Evolutionary conservation across 345 rosid species (phyloP).

Genomic region (Citrus mangshanensis): DNA sequence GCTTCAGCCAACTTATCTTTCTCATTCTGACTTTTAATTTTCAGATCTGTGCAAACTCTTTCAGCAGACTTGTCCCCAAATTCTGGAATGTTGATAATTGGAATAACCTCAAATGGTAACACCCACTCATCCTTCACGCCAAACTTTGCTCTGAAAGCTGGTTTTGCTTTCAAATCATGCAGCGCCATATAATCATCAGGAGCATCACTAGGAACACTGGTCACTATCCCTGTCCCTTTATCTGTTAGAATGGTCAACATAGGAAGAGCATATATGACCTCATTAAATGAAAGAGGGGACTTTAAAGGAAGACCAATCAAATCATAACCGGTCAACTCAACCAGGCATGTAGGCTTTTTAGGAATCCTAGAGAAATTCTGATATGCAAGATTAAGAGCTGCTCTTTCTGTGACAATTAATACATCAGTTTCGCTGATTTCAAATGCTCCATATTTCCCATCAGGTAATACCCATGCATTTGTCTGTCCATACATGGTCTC

Average conservation of each 20-base stretch:
- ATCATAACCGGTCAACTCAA: slow-evolving; percentile 80
- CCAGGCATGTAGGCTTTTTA: slow-evolving; percentile 70
- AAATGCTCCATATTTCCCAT: slow-evolving; percentile 91
- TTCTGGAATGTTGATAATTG: slow-evolving; percentile 78
- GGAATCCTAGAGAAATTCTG: slow-evolving; percentile 73
- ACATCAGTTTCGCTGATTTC: slow-evolving; percentile 81
- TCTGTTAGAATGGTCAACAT: slow-evolving; percentile 89
- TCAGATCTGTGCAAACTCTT: slow-evolving; percentile 74
- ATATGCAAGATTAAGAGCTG: slow-evolving; percentile 88
- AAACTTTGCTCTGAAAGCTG: slow-evolving; percentile 67
- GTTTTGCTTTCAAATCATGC: slow-evolving; percentile 76
- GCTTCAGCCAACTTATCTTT: slow-evolving; percentile 92
- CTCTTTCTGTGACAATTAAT: slow-evolving; percentile 65
- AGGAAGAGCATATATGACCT: slow-evolving; percentile 86
- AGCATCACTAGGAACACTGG: slow-evolving; percentile 96
- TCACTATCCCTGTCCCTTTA: slow-evolving; percentile 95
- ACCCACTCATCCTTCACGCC: slow-evolving; percentile 90
- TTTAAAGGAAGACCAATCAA: slow-evolving; percentile 79
- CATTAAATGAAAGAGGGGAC: slow-evolving; percentile 66
- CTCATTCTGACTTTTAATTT: slow-evolving; percentile 89
- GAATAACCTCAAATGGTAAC: slow-evolving; percentile 66
- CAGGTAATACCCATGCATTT: slow-evolving; percentile 94
- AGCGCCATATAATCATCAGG: slow-evolving; percentile 92
- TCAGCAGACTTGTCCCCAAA: slow-evolving; percentile 89
- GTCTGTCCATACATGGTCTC: slow-evolving; percentile 99